Evolutionary conservation across 1,139 yeast genomes (phyloP).

Genomic region (Kodamaea alishanica): DNA sequence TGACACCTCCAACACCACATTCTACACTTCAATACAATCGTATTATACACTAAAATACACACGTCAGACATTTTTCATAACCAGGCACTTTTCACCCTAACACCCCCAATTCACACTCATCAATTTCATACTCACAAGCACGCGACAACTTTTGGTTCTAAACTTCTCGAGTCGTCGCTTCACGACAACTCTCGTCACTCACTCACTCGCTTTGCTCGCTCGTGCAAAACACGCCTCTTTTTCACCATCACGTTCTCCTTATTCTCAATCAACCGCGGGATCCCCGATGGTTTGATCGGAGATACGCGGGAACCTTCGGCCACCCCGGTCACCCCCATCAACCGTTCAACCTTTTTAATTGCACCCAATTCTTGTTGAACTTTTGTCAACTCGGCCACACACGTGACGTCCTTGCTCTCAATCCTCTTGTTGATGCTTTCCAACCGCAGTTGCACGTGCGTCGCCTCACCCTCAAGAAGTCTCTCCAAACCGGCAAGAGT

Average conservation of each 20-base stretch:
- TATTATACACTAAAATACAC: too few species aligned
- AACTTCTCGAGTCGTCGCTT: not conserved
- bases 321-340: not conserved
- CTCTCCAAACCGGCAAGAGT: too few species aligned
- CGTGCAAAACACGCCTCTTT: conserved; percentile 9
- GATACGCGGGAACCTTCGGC: not conserved
- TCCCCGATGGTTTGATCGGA: not conserved
- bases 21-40: too few species aligned
- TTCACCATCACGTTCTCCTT: conserved; percentile 13
- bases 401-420: conserved; percentile 2
- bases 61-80: too few species aligned
- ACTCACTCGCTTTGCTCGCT: not conserved
- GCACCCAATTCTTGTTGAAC: conserved; percentile 11
- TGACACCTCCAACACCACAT: too few species aligned
- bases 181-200: not conserved
- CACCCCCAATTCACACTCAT: too few species aligned
- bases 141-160: too few species aligned
- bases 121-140: too few species aligned
- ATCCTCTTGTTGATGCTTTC: conserved; percentile 2
- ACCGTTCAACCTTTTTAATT: conserved; percentile 12
- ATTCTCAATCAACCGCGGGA: conserved; percentile 7
- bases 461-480: too few species aligned
- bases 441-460: too few species aligned
- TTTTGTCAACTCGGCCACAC: conserved; percentile 5
- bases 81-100: too few species aligned